Evolutionary conservation across 495 filamentous ascomycete species (phyloP), one percentile per base, ranked within the genome.

Genomic region (Xylaria acuta): DNA sequence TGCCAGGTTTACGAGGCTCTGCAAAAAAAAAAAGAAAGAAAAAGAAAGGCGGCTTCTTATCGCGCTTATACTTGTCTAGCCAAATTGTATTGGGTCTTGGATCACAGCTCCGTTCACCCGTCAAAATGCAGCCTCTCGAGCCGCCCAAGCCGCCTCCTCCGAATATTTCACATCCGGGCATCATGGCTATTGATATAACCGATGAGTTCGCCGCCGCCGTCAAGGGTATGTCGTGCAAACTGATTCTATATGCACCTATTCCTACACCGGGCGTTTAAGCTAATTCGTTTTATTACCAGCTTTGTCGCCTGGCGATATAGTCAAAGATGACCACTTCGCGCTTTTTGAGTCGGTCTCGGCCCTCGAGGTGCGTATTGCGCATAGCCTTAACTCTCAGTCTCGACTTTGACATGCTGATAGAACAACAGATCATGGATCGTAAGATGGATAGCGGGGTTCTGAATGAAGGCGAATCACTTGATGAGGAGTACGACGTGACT

Each of bases 371-470:
- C 64, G 62, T 67, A 20, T 27, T 34, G 25, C 22, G 25, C 64
- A 30, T 63, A 51, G 54, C 70, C 56, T 32, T 27, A 56, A 65
- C 8, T 32, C 49, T 20, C 67, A 9, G 16, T 38, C 25, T 51
- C 3, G 6, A 51, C 2, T 34, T 60, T 51, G 16, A 51, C 30
- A 20, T 67, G 38, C 36, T 58, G 11, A 65, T 56, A 56, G 34
- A 49, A 18, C 14, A 9, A 30, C 63, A 99, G 96, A 95, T 99
- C 71, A 97, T 97, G 94, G 96, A 99, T 77, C 90, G 92, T 0
- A 99, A 98, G 80, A 98, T 99, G 96, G 96, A 99, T 78, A 97
- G 93, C 77, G 96, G 96, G 40, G 92, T 90, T 75, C 80, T 96
- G 20, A 87, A 86, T 16, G 88, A 90, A 12, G 93, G 90, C 53